Evolutionary conservation across 1,284 basidiomycete species (phyloP).

Genomic region (Schizophyllum amplum): DNA sequence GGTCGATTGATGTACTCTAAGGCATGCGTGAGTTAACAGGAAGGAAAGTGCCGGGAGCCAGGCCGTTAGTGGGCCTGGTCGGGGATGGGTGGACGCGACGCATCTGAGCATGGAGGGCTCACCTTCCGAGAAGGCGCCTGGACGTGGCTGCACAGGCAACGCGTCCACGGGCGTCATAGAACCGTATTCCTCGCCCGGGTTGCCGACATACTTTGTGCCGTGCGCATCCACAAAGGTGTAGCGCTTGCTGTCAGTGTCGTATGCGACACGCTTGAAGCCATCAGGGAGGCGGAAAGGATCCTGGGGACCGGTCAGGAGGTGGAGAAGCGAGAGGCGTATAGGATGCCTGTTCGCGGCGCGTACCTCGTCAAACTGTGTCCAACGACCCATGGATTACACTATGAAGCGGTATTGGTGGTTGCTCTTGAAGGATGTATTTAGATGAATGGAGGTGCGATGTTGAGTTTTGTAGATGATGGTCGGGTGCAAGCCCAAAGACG

Average conservation of each 20-base stretch:
- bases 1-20: not conserved
- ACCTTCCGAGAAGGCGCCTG: not conserved
- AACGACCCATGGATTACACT: not conserved
- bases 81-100: not conserved
- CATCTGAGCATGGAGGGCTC: not conserved
- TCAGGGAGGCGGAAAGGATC: slow-evolving; percentile 42
- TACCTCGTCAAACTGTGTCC: not conserved
- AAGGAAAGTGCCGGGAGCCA: too few relatives aligned
- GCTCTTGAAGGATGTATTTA: not conserved
- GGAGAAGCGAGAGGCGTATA: not conserved
- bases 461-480: not conserved
- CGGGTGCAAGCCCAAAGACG: not conserved
- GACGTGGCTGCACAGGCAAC: not conserved
- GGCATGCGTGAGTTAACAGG: not conserved
- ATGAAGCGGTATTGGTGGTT: not conserved
- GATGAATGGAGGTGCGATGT: not conserved
- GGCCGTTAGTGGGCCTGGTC: too few relatives aligned
- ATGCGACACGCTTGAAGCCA: slow-evolving; percentile 41
- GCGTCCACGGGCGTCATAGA: not conserved
- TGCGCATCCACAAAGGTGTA: slow-evolving; percentile 33
- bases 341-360: too few relatives aligned
- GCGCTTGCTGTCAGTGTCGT: slow-evolving; percentile 43
- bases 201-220: not conserved
- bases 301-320: slow-evolving; percentile 18
- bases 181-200: not conserved